Evolutionary conservation across 331 rosid species (phyloP).

Genomic region (Pyrus hybrid): DNA sequence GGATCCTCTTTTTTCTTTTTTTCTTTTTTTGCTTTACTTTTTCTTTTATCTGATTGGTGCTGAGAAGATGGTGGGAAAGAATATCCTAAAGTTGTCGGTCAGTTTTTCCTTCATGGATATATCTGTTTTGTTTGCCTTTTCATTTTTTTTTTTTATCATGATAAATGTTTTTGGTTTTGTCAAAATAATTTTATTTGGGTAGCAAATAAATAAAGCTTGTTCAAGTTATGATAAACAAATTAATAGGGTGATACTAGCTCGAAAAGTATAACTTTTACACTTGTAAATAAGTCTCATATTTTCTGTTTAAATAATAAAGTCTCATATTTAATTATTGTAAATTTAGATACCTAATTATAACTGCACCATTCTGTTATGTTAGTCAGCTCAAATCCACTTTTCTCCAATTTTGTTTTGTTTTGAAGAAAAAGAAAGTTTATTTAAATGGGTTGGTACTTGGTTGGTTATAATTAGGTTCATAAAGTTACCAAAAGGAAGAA

Average conservation of each 20-base stretch:
- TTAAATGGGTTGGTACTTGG: neutral
- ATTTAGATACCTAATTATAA: too few species aligned
- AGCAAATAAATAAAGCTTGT: neutral
- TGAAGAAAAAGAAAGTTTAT: too few species aligned
- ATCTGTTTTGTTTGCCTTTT: neutral
- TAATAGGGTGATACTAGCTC: neutral
- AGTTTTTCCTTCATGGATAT: neutral
- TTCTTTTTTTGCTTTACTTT: neutral
- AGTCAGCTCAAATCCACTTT: too few species aligned
- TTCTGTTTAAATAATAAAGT: too few species aligned
- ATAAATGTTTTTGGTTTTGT: neutral
- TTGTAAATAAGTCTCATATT: too few species aligned
- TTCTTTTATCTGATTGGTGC: slow-evolving; percentile 21
- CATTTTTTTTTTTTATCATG: neutral
- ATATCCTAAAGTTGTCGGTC: neutral
- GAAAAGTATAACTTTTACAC: too few species aligned
- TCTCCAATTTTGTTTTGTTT: too few species aligned
- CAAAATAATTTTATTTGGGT: neutral
- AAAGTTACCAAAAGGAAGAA: neutral
- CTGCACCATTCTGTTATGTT: too few species aligned
- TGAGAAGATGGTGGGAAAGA: slow-evolving; percentile 3
- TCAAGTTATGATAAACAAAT: neutral
- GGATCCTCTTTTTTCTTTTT: slow-evolving; percentile 5
- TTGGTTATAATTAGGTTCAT: neutral
- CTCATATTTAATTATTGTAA: too few species aligned